Base-by-base conservation (phyloP, 345 rosid genomes). In the Dipteronia dyeriana region DNA sequence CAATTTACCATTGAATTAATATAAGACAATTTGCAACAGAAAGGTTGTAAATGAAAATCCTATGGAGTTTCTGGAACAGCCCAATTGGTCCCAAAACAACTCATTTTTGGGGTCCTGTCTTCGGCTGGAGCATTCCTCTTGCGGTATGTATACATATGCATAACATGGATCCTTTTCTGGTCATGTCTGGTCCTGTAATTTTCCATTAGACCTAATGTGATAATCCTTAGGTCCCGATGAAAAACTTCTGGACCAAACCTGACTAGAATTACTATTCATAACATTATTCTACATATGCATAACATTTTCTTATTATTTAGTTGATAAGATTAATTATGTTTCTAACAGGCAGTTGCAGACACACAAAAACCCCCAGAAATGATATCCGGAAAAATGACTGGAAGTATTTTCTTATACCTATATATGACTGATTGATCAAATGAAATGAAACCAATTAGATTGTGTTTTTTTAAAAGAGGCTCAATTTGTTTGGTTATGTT, bases 31-130 rank as follows among this genome's bases (percentile, higher is more conserved):
- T 63, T 60, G 51, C 31, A 45, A 16, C 1, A 3, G 12, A 75
- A 31, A 75, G 31, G 20, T 75, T 29, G 70, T 10, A 8, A 67
- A 81, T 74, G 81, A 19, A 54, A 49, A 29, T 73, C 45, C 43
- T 77, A 3, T 63, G 75, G 79, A 79, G 47, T 8, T 84, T 84
- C 69, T 82, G 71, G 83, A 86, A 81, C 73, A 86, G 89, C 66
- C 86, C 88, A 0, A 70, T 86, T 74, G 91, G 91, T 53, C 88
- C 91, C 6, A 88, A 78, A 79, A 88, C 91, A 70, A 82, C 89
- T 70, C 91, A 88, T 73, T 88, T 88, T 62, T 86, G 91, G 91
- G 91, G 91, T 26, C 89, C 89, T 74, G 74, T 80, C 78, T 70
- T 84, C 10, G 76, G 80, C 66, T 88, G 89, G 85, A 81, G 89